A percentile compares a stretch with the other conserved stretches of the same genome.
These are phyloP conservation scores for Psilocybe cubensis DNA, from an alignment of 768 basidiomycete species.

Conservation along the genomic window DNA sequence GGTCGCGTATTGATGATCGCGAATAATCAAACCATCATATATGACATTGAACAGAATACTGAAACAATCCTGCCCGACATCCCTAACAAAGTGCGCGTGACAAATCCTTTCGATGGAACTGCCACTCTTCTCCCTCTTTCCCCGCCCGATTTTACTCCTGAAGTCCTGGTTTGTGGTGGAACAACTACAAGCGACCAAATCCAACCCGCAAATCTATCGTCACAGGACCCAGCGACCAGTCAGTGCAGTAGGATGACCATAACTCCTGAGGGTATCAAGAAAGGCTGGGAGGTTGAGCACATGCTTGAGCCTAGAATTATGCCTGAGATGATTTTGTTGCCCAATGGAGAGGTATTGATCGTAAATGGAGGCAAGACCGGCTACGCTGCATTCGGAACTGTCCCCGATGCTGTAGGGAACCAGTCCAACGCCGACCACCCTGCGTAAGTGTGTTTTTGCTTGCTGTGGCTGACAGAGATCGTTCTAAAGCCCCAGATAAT, in stretches of 20 bases:
- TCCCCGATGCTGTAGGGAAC: slow-evolving; percentile 27
- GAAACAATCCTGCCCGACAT: slow-evolving; percentile 45
- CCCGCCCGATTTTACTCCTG: slow-evolving; percentile 44
- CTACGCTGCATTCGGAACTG: slow-evolving; percentile 42
- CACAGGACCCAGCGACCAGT: slow-evolving; percentile 44
- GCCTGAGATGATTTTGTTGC: slow-evolving; percentile 43
- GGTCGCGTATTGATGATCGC: slow-evolving; percentile 41
- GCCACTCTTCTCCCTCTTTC: slow-evolving; percentile 40
- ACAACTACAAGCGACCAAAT: slow-evolving; percentile 35
- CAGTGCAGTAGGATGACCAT: slow-evolving; percentile 48
- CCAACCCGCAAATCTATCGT: slow-evolving; percentile 32
- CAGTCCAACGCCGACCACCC: slow-evolving; percentile 34
- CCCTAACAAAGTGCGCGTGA: slow-evolving; percentile 47
- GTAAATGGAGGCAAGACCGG: slow-evolving; percentile 47
- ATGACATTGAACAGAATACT: slow-evolving; percentile 38
- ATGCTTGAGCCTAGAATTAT: slow-evolving; percentile 45
- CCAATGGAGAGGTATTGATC: slow-evolving; percentile 47
- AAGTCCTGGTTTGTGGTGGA: slow-evolving; percentile 52
- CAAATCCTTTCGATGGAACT: slow-evolving; percentile 42
- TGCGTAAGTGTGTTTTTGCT: slow-evolving; percentile 30
- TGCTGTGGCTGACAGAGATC: no score
- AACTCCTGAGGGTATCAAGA: slow-evolving; percentile 42
- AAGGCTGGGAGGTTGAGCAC: slow-evolving; percentile 48
- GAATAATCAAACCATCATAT: slow-evolving; percentile 44
- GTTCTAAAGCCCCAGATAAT: no score